Percentiles rank a stretch among this genome's conserved stretches.
Evolutionary conservation across 2,329 filamentous ascomycete genomes (phyloP).

Genomic region (Colletotrichum paranaense): DNA sequence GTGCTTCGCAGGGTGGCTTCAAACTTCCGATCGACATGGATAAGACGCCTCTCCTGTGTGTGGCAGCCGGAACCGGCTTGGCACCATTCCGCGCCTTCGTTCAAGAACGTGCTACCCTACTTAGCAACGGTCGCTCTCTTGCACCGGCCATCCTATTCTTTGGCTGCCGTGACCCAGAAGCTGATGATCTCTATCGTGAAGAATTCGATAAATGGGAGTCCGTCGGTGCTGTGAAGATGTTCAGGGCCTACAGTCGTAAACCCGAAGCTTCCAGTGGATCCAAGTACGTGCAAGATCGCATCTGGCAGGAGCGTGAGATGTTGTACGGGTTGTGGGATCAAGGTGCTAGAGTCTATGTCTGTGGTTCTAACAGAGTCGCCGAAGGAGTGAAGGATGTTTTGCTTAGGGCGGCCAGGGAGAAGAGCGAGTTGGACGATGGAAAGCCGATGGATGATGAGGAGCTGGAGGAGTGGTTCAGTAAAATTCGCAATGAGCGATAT

Average conservation of each 20-base stretch:
- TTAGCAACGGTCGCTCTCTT: slow-evolving; percentile 51
- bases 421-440: slow-evolving; percentile 43
- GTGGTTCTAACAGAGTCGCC: slow-evolving; percentile 62
- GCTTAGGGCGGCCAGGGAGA: slow-evolving; percentile 35
- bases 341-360: slow-evolving; percentile 68
- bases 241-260: slow-evolving; percentile 63
- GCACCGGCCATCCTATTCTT: slow-evolving; percentile 60
- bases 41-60: slow-evolving; percentile 90
- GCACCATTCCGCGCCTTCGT: slow-evolving; percentile 98
- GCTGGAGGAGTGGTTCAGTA: slow-evolving; percentile 59
- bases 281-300: slow-evolving; percentile 59
- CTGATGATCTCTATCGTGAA: slow-evolving; percentile 58
- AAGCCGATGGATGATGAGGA: slow-evolving; percentile 45
- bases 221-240: slow-evolving; percentile 63
- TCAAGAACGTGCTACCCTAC: slow-evolving; percentile 86
- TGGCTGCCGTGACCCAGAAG: slow-evolving; percentile 54
- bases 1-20: slow-evolving; percentile 58
- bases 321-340: slow-evolving; percentile 47
- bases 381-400: slow-evolving; percentile 51
- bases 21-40: slow-evolving; percentile 88
- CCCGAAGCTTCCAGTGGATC: slow-evolving; percentile 58
- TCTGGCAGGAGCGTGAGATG: slow-evolving; percentile 48
- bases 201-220: slow-evolving; percentile 59
- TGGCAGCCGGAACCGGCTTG: slow-evolving; percentile 94
- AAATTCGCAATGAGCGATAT: slow-evolving; percentile 64